phyloP scores from a whole-genome alignment of 176 grass and related monocot species.

The Aegilops tauschii region DNA sequence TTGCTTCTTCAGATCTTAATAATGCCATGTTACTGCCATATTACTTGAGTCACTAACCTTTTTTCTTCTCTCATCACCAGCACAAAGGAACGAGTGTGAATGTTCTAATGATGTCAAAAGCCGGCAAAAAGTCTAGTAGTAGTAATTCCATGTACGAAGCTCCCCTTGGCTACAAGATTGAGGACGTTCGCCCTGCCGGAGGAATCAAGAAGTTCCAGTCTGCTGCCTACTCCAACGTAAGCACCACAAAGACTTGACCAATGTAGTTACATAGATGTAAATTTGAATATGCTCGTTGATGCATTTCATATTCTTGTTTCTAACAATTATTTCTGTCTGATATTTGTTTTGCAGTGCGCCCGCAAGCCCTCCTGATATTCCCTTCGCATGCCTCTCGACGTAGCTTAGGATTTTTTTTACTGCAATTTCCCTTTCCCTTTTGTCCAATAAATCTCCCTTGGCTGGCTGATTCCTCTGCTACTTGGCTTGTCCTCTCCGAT shows the following conservation, averaged over 20 bases:
- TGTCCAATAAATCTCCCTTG: constrained; percentile 41
- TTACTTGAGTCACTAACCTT: background rate
- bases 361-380: constrained; percentile 93
- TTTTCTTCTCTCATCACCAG: constrained; percentile 10
- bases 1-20: background rate
- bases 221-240: constrained; percentile 99
- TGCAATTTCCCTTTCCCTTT: constrained; percentile 27
- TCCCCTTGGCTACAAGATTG: constrained; percentile 90
- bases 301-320: constrained; percentile 14
- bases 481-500: constrained; percentile 13
- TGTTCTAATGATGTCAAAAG: constrained; percentile 97
- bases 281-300: background rate
- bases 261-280: background rate
- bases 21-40: background rate
- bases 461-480: constrained; percentile 62
- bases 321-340: background rate
- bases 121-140: constrained; percentile 81
- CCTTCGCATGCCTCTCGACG: constrained; percentile 37
- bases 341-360: constrained; percentile 75
- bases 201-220: constrained; percentile 99
- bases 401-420: constrained; percentile 48
- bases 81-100: constrained; percentile 36
- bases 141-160: constrained; percentile 81
- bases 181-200: constrained; percentile 89
- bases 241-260: background rate